Evolutionary conservation across 78 protist genomes (phyloP), one percentile per base, ranked within the genome.

Genomic region (Mantamonas sphyraenae): DNA sequence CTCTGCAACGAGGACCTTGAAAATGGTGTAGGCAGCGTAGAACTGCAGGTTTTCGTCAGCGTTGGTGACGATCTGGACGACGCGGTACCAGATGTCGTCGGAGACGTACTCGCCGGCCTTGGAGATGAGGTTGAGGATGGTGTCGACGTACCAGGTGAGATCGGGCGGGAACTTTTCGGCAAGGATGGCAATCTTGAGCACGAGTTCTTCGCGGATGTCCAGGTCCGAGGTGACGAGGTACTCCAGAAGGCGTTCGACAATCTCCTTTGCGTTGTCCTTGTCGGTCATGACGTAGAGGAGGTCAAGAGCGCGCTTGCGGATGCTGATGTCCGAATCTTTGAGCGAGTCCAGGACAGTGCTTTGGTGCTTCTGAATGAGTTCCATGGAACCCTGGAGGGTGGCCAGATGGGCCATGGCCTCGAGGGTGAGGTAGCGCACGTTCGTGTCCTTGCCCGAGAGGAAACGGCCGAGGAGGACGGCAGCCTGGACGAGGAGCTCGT

Each of bases 81-180:
- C 96, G 14, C 99, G 91, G 77, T 79, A 76, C 98, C 98, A 95
- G 39, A 95, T 80, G 39, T 85, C 94, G 12, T 87, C 89, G 22
- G 84, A 31, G 43, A 94, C 95, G 64, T 67, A 71, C 74, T 93
- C 97, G 38, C 98, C 97, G 28, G 95, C 97, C 1, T 45, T 17
- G 26, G 70, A 28, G 72, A 94, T 79, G 43, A 95, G 86, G 31
- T 68, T 63, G 38, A 93, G 56, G 71, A 93, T 77, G 51, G 78
- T 85, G 64, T 95, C 96, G 34, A 96, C 85, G 82, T 93, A 96
- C 96, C 98, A 94, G 28, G 85, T 33, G 61, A 70, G 64, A 59
- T 85, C 88, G 5, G 71, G 37, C 38, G 96, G 85, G 69, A 69
- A 94, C 26, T 62, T 87, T 75, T 96, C 99, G 10, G 98, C 96